Percentiles rank a stretch among this genome's conserved stretches.
Conservation (phyloP, 176 grass and related monocot genomes). For the Eragrostis nindensis region DNA sequence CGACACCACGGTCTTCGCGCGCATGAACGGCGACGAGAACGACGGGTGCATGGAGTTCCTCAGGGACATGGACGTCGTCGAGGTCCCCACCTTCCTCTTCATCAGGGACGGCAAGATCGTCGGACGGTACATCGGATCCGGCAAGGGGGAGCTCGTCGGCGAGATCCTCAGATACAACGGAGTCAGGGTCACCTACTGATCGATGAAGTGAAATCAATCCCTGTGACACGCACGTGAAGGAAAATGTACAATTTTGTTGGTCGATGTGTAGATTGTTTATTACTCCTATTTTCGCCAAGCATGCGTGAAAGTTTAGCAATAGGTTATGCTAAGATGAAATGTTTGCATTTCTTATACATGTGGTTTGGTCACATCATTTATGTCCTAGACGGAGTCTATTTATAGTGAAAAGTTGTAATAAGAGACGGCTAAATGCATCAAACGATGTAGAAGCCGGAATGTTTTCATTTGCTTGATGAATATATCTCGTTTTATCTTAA, state of each 20-base stretch:
- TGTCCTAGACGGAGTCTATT: too few species aligned
- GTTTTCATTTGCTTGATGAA: too few species aligned
- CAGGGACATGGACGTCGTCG: constrained; percentile 80
- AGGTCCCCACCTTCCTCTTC: constrained; percentile 97
- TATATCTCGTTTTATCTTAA: too few species aligned
- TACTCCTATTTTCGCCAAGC: too few species aligned
- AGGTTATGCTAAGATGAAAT: too few species aligned
- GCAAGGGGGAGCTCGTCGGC: constrained; percentile 92
- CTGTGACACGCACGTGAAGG: neutral
- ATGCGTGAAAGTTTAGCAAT: too few species aligned
- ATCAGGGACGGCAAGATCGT: constrained; percentile 71
- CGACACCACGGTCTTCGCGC: constrained; percentile 75
- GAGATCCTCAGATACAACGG: constrained; percentile 95
- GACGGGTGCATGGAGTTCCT: constrained; percentile 91
- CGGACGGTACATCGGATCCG: constrained; percentile 87
- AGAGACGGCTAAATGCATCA: too few species aligned
- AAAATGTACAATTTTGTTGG: neutral
- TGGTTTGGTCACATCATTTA: too few species aligned
- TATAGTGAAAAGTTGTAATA: too few species aligned
- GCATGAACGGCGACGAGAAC: constrained; percentile 99
- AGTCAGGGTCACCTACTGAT: constrained; percentile 69
- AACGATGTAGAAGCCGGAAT: too few species aligned
- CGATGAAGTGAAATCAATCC: neutral
- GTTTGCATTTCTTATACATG: too few species aligned
- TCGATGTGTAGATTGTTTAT: too few species aligned